Evolutionary conservation across 441 rosid species (phyloP).

Genomic region (Kokia cookei): DNA sequence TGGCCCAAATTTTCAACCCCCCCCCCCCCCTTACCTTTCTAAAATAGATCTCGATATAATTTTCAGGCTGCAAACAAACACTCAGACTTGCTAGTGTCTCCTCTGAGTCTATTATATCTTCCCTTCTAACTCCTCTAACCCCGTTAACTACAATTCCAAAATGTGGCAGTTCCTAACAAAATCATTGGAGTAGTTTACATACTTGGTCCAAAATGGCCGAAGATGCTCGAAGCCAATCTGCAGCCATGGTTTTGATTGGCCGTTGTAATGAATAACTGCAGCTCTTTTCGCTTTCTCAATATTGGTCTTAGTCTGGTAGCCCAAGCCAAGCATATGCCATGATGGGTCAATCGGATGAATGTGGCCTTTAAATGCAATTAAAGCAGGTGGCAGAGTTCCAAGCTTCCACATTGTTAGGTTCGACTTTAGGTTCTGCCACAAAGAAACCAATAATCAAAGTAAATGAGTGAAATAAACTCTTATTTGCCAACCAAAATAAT

Average conservation of each 20-base stretch:
- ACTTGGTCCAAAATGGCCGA: slow-evolving; percentile 94
- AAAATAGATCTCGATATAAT: slow-evolving; percentile 18
- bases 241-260: slow-evolving; percentile 98
- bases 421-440: slow-evolving; percentile 79
- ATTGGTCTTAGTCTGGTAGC: slow-evolving; percentile 80
- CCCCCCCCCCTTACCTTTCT: slow-evolving; percentile 4
- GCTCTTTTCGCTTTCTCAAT: slow-evolving; percentile 70
- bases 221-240: slow-evolving; percentile 98
- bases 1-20: slow-evolving; percentile 19
- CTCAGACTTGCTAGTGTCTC: slow-evolving; percentile 19
- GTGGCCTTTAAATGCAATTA: slow-evolving; percentile 93
- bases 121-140: slow-evolving; percentile 30
- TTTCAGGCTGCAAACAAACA: slow-evolving; percentile 15
- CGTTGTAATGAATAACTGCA: slow-evolving; percentile 97
- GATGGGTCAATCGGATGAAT: slow-evolving; percentile 82
- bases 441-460: slow-evolving; percentile 14
- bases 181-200: slow-evolving; percentile 92
- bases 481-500: no score
- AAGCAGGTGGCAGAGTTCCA: slow-evolving; percentile 96
- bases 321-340: slow-evolving; percentile 99
- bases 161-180: slow-evolving; percentile 90
- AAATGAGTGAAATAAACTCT: not conserved
- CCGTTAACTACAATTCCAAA: slow-evolving; percentile 56
- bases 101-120: slow-evolving; percentile 9
- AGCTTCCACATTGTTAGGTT: slow-evolving; percentile 98